Evolutionary conservation across 805 yeast species (phyloP), one percentile per base, ranked within the genome.

Genomic region (Yarrowia sp.): DNA sequence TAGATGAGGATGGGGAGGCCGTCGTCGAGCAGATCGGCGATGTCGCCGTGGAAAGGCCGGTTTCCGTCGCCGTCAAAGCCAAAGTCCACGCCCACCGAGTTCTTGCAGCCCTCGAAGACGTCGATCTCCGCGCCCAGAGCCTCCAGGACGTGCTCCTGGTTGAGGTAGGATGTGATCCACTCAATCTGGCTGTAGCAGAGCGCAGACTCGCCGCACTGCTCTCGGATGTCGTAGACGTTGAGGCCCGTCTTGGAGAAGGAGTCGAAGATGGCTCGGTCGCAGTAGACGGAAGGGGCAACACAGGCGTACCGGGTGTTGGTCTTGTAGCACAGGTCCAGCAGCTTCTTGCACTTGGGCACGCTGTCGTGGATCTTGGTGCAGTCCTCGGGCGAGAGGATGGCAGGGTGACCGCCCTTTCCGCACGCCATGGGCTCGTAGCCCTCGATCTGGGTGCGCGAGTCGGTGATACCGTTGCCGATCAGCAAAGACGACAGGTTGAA

Each of bases 381-480:
- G 65, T 83, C 84, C 61, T 81, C 84, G n/a, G 84, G 85, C 13
- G 79, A 76, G 65, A 89, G 76, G 4, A 87, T 88, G n/a, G 90
- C 77, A 21, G 83, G 82, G 68, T 81, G 80, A 2, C 96, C 96
- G 65, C 96, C 96, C 66, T 81, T 72, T 56, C 96, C 92, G 75
- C 98, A 93, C 4, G 96, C 96, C 97, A 93, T 92, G 66, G 96
- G 96, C 73, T 87, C 84, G 71, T 90, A 91, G 73, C 85, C 84
- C 63, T 81, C 81, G 70, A 87, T 85, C 78, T 91, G 97, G 46
- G 82, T 80, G 63, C 87, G 77, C 3, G 96, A 87, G 73, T 90
- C 96, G 33, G 96, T 90, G 67, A 92, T 82, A 60, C 98, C 97
- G 72, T 92, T 92, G 65, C 98, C 98, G 69, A 92, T 92, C 71